Evolutionary conservation across 2,329 filamentous ascomycete genomes (phyloP).

Genomic region (Diaporthe sp.): DNA sequence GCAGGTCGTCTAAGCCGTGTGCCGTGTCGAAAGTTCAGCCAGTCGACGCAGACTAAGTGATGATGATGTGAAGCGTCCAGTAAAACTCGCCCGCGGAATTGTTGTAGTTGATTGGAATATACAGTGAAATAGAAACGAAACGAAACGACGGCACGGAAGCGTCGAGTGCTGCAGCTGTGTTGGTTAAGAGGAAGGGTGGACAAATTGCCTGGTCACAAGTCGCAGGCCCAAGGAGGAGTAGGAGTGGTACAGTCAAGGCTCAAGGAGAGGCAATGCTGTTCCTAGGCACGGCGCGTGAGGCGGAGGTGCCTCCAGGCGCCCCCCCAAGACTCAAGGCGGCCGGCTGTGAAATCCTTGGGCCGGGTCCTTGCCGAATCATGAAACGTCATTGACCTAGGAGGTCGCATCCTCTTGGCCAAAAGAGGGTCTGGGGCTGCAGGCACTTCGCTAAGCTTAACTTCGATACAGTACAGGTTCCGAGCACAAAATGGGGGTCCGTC

Average conservation of each 20-base stretch:
- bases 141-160: constrained; percentile 5
- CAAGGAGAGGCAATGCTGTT: constrained; percentile 26
- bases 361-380: constrained; percentile 30
- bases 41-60: background rate
- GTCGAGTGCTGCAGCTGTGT: constrained; percentile 10
- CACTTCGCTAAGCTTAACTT: constrained; percentile 35
- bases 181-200: constrained; percentile 11
- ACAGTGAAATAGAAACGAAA: background rate
- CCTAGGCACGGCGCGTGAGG: constrained; percentile 17
- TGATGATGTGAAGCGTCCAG: background rate
- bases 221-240: constrained; percentile 10
- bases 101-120: background rate
- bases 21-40: background rate
- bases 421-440: constrained; percentile 34
- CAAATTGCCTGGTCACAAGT: constrained; percentile 1
- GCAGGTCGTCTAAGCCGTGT: background rate
- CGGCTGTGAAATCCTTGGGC: constrained; percentile 23
- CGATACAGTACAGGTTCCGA: constrained; percentile 20
- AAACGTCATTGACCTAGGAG: constrained; percentile 33
- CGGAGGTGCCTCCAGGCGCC: constrained; percentile 28
- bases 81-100: constrained; percentile 5
- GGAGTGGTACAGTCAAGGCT: constrained; percentile 5
- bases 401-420: constrained; percentile 27
- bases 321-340: background rate
- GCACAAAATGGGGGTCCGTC: constrained; percentile 19